Conservation (phyloP, 306 rosid species). For the Fragaria vesca region DNA sequence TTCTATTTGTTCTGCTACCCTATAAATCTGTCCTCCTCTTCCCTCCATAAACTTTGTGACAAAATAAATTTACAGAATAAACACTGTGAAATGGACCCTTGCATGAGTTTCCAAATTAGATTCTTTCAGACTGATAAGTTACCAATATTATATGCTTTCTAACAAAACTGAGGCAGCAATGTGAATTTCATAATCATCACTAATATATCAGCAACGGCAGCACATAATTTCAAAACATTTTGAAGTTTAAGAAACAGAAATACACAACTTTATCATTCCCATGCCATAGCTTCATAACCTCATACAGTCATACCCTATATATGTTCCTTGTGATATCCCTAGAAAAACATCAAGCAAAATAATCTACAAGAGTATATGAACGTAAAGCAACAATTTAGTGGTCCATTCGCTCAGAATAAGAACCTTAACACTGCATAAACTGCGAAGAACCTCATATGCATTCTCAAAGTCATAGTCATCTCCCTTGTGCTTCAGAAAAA, state of each 20-base stretch:
- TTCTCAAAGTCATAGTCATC: not conserved
- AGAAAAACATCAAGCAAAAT: not conserved
- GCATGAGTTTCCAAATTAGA: not conserved
- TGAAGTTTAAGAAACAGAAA: not conserved
- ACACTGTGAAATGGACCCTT: not conserved
- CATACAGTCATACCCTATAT: not conserved
- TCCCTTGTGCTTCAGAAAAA: not conserved
- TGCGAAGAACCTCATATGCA: not conserved
- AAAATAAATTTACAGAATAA: not conserved
- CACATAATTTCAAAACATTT: not conserved
- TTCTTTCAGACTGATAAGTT: not conserved
- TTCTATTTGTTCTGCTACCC: not conserved
- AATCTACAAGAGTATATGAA: not conserved
- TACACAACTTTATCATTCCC: not conserved
- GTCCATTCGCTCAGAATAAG: not conserved
- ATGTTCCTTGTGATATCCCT: not conserved
- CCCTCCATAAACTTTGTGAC: not conserved
- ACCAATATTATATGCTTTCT: not conserved
- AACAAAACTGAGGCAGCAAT: not conserved
- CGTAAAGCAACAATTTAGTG: not conserved
- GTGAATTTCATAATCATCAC: not conserved
- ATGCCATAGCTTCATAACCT: not conserved
- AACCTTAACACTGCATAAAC: conserved; percentile 3
- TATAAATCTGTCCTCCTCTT: not conserved
- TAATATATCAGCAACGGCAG: not conserved